A percentile compares a stretch with the other conserved stretches of the same genome.
Evolutionary conservation across 1,284 basidiomycete species (phyloP).

Genomic region (Cutaneotrichosporon dermatis): DNA sequence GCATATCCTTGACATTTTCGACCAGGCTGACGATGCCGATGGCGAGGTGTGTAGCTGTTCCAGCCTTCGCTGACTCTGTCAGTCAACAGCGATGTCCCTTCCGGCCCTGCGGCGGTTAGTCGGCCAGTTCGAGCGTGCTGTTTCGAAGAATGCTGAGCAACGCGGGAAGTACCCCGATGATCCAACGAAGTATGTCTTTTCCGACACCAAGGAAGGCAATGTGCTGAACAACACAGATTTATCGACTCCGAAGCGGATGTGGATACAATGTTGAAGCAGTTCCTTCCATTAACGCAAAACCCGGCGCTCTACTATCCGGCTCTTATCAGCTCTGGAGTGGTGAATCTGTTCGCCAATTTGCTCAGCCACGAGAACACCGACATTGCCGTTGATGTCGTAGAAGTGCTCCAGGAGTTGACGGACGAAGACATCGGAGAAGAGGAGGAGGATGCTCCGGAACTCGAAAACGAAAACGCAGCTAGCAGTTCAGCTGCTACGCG

Average conservation of each 20-base stretch:
- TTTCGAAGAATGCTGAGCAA: constrained; percentile 91
- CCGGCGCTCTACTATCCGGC: constrained; percentile 84
- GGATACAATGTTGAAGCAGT: constrained; percentile 75
- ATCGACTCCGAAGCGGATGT: constrained; percentile 97
- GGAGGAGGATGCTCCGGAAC: constrained; percentile 58
- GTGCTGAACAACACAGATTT: constrained; percentile 59
- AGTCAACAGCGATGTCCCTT: constrained; percentile 54
- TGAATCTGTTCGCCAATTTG: constrained; percentile 67
- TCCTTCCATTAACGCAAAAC: constrained; percentile 83
- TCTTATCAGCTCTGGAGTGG: constrained; percentile 68
- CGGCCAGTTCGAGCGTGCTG: constrained; percentile 76
- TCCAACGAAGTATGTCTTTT: constrained; percentile 68
- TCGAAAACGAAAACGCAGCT: constrained; percentile 57
- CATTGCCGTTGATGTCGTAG: constrained; percentile 86
- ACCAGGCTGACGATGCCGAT: constrained; percentile 56
- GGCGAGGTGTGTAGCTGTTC: constrained; percentile 56
- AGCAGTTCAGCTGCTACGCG: constrained; percentile 44
- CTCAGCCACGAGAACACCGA: constrained; percentile 90
- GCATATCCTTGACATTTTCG: constrained; percentile 71
- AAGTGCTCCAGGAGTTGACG: constrained; percentile 87
- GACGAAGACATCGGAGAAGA: constrained; percentile 87
- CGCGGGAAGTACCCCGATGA: constrained; percentile 85
- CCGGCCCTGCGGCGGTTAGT: constrained; percentile 70
- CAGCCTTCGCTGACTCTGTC: neutral
- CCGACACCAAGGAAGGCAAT: neutral